A percentile compares a stretch with the other conserved stretches of the same genome.
Evolutionary conservation across 2,329 filamentous ascomycete genomes (phyloP).

Genomic region (Trichoderma atrobrunneum): DNA sequence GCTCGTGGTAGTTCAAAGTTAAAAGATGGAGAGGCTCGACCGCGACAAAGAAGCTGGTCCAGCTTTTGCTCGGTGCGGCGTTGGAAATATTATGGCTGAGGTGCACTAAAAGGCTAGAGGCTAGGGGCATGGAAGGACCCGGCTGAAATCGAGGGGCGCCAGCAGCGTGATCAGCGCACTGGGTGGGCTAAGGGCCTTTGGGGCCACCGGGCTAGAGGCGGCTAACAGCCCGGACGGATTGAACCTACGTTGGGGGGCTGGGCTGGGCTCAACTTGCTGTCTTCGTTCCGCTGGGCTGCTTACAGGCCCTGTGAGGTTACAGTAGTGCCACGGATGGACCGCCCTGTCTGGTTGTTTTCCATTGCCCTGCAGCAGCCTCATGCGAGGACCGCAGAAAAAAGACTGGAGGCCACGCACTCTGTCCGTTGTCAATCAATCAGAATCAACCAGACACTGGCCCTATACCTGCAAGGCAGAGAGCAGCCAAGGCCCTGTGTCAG

Average conservation of each 20-base stretch:
- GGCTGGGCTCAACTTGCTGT: not conserved
- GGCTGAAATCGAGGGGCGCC: constrained; percentile 11
- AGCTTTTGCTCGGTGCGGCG: not conserved
- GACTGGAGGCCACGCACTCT: not conserved
- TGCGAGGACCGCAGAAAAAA: not conserved
- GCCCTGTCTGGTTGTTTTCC: not conserved
- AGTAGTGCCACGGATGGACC: not conserved
- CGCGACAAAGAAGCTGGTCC: constrained; percentile 3
- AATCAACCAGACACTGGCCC: not conserved
- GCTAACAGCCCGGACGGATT: not conserved
- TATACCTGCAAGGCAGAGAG: not conserved
- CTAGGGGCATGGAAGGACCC: not conserved
- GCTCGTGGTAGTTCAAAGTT: constrained; percentile 8
- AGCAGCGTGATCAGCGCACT: constrained; percentile 6
- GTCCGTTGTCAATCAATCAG: not conserved
- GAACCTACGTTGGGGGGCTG: not conserved
- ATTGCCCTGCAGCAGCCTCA: not conserved
- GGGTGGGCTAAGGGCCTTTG: not conserved
- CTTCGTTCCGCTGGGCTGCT: not conserved
- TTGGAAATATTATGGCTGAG: not conserved
- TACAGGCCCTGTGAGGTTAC: not conserved
- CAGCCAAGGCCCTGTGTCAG: not conserved
- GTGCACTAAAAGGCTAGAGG: not conserved
- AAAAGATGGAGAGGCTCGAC: constrained; percentile 5
- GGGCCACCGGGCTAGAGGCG: not conserved